These are phyloP conservation scores for Cymbopogon citratus DNA, from an alignment of 176 grass and related monocot species.

Conservation along the genomic window DNA sequence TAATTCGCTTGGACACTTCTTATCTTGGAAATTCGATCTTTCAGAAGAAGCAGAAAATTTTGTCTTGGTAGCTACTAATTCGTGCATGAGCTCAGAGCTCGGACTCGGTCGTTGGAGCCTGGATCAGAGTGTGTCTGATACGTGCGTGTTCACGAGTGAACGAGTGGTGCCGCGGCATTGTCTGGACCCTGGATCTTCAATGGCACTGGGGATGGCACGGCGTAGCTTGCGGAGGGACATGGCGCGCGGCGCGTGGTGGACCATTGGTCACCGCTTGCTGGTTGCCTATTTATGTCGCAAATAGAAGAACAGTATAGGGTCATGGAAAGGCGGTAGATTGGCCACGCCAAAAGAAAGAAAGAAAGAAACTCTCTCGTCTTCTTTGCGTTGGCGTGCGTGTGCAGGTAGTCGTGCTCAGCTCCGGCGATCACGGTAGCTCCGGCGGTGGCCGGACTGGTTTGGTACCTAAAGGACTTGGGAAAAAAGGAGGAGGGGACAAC, in stretches of 20 bases:
- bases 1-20: not conserved
- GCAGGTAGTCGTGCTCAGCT: not conserved
- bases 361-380: not conserved
- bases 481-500: not conserved
- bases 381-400: not conserved
- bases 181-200: not conserved
- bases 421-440: too few relatives aligned
- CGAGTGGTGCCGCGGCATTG: not conserved
- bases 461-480: not conserved
- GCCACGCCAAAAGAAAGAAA: not conserved
- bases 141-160: not conserved
- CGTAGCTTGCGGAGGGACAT: not conserved
- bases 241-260: not conserved
- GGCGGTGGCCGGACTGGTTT: not conserved
- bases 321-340: not conserved
- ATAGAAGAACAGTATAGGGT: not conserved
- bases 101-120: not conserved
- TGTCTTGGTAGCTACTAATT: not conserved
- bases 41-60: not conserved
- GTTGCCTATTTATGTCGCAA: not conserved
- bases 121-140: not conserved
- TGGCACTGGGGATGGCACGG: not conserved
- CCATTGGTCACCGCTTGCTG: not conserved
- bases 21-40: not conserved
- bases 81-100: not conserved